Conservation (phyloP, 257 asterid species). For the Primulina tabacum region DNA sequence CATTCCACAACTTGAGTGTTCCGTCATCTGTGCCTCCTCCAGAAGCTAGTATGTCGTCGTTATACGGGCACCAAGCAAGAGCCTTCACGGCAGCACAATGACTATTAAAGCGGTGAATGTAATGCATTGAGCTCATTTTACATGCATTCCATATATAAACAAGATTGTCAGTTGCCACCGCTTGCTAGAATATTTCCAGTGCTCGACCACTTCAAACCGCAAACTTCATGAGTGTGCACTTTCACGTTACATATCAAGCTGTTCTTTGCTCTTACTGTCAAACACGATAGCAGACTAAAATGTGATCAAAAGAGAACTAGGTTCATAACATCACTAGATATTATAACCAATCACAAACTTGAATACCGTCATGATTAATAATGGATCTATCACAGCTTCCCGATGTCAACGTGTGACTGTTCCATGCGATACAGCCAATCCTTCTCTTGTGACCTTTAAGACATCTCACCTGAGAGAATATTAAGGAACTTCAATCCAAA, state of each 20-base stretch:
- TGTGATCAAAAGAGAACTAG: neutral
- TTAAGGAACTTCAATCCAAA: neutral
- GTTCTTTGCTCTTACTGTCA: conserved; percentile 59
- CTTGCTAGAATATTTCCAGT: conserved; percentile 58
- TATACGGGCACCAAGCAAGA: conserved; percentile 82
- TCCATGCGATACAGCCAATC: conserved; percentile 71
- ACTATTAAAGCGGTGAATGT: conserved; percentile 36
- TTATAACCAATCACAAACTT: neutral
- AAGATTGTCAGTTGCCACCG: conserved; percentile 64
- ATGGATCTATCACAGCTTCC: conserved; percentile 63
- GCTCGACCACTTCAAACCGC: conserved; percentile 73
- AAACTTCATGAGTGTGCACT: conserved; percentile 50
- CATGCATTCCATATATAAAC: conserved; percentile 63
- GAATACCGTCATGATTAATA: conserved; percentile 67
- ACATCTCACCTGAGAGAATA: conserved; percentile 43
- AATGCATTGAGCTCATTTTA: conserved; percentile 49
- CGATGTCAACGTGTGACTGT: conserved; percentile 51
- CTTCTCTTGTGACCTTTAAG: conserved; percentile 46
- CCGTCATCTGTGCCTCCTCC: conserved; percentile 74
- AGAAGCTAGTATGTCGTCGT: conserved; percentile 58
- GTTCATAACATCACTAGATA: neutral
- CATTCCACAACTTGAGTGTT: conserved; percentile 63
- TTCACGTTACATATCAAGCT: conserved; percentile 33
- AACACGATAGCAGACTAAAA: neutral
- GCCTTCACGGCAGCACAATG: conserved; percentile 81